Percentiles rank a stretch among this genome's conserved stretches.
These are phyloP conservation scores for Alternaria brassicicola DNA, from an alignment of 2,329 filamentous ascomycete genomes.

Conservation along the genomic window DNA sequence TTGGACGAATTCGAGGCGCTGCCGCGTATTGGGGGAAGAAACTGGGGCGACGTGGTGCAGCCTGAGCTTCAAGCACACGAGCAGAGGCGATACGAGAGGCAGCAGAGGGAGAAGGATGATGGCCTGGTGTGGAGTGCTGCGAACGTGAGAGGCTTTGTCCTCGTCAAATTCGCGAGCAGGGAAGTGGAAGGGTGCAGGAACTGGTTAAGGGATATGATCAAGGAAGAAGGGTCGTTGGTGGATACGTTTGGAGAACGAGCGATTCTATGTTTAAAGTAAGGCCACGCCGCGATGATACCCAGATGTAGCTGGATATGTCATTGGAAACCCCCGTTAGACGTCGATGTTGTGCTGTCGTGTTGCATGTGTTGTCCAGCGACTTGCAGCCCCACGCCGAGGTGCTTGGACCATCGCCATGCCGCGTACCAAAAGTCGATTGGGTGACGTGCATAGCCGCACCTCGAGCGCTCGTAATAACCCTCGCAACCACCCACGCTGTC, in stretches of 20 bases:
- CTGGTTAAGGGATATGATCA: constrained; percentile 80
- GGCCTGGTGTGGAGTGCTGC: constrained; percentile 49
- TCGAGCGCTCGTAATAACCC: constrained; percentile 7
- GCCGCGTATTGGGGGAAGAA: constrained; percentile 81
- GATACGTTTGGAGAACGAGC: constrained; percentile 79
- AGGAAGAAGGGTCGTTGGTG: constrained; percentile 73
- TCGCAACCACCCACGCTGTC: constrained; percentile 5
- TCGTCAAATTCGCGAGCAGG: constrained; percentile 87
- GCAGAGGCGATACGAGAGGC: constrained; percentile 58
- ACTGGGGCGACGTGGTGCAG: constrained; percentile 65
- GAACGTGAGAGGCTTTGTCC: constrained; percentile 67
- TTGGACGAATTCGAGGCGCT: constrained; percentile 76
- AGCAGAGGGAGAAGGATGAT: constrained; percentile 60
- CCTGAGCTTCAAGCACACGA: constrained; percentile 49
- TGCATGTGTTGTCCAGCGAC: constrained; percentile 3
- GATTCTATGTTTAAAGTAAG: constrained; percentile 66
- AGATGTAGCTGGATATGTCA: neutral
- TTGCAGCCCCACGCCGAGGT: constrained; percentile 16
- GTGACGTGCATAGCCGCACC: constrained; percentile 25
- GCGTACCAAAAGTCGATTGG: constrained; percentile 17
- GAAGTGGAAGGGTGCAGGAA: constrained; percentile 79
- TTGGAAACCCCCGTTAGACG: neutral
- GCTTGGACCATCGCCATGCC: constrained; percentile 9
- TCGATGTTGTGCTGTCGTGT: constrained; percentile 3
- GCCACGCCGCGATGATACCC: neutral